phyloP scores from a whole-genome alignment of 176 grass and related monocot genomes.

The Hyparrhenia diplandra region DNA sequence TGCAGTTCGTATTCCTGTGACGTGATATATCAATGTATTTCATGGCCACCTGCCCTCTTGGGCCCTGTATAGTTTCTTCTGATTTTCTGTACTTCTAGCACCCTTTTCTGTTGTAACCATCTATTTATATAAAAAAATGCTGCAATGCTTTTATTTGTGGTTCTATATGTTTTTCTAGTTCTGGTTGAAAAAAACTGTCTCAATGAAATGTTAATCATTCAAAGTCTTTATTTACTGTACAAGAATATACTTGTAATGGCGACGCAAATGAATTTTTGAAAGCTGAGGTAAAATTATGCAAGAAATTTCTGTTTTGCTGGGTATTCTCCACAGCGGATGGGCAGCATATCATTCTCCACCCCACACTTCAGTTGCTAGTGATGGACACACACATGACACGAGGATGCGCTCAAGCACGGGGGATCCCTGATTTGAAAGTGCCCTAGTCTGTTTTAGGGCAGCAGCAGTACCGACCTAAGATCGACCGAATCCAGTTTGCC shows the following conservation, averaged over 20 bases:
- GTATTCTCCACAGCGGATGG: neutral
- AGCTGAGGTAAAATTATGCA: neutral
- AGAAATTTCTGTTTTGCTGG: neutral
- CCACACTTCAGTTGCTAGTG: too few species aligned
- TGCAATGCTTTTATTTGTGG: neutral
- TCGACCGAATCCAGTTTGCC: too few species aligned
- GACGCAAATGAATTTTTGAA: neutral
- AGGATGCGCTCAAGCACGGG: too few species aligned
- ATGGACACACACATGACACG: too few species aligned
- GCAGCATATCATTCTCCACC: too few species aligned
- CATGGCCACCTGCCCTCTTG: neutral
- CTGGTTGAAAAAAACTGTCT: neutral
- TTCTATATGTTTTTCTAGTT: neutral
- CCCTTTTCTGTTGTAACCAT: neutral
- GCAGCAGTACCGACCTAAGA: too few species aligned
- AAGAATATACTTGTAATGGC: neutral
- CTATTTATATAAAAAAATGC: slow-evolving; percentile 7
- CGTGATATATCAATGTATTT: neutral
- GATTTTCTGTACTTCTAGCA: neutral
- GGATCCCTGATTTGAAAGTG: too few species aligned
- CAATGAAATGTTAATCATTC: neutral
- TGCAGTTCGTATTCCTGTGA: neutral
- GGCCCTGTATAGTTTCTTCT: neutral
- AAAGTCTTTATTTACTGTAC: neutral
- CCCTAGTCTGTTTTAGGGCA: too few species aligned